Evolutionary conservation across 2,329 filamentous ascomycete genomes (phyloP).

Genomic region (Fusarium xylarioides): DNA sequence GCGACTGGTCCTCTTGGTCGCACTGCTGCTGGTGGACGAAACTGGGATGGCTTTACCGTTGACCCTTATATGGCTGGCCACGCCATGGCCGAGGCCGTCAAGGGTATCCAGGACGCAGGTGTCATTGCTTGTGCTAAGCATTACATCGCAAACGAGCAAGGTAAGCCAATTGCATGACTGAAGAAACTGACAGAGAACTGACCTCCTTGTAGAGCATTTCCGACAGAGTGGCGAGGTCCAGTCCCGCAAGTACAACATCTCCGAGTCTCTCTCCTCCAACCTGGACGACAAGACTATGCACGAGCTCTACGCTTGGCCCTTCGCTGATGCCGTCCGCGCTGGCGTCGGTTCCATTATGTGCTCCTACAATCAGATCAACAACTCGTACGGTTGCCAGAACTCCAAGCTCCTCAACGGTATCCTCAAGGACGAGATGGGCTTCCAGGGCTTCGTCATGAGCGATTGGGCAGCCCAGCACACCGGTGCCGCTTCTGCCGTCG

Average conservation of each 20-base stretch:
- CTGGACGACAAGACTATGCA: slow-evolving; percentile 79
- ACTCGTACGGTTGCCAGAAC: slow-evolving; percentile 83
- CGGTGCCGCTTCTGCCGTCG: slow-evolving; percentile 71
- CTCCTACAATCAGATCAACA: slow-evolving; percentile 82
- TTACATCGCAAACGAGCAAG: slow-evolving; percentile 77
- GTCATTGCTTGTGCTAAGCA: slow-evolving; percentile 87
- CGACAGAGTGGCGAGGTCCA: slow-evolving; percentile 68
- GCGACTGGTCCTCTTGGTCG: slow-evolving; percentile 59
- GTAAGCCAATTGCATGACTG: slow-evolving; percentile 25
- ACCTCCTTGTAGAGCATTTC: slow-evolving; percentile 67
- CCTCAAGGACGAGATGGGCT: slow-evolving; percentile 81
- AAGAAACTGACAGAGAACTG: not conserved
- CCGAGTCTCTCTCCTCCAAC: slow-evolving; percentile 67
- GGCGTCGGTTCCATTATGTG: slow-evolving; percentile 73
- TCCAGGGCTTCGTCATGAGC: slow-evolving; percentile 83
- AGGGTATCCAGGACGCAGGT: slow-evolving; percentile 83
- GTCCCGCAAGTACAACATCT: slow-evolving; percentile 65
- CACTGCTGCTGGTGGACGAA: slow-evolving; percentile 57
- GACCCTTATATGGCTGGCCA: slow-evolving; percentile 80
- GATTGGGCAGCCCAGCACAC: slow-evolving; percentile 83
- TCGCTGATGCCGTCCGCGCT: slow-evolving; percentile 75
- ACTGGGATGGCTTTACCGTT: slow-evolving; percentile 75
- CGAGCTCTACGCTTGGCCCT: slow-evolving; percentile 82
- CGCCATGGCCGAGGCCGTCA: slow-evolving; percentile 75
- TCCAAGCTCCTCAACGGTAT: slow-evolving; percentile 78